These are phyloP conservation scores for Phytophthora vignae DNA, from an alignment of 352 stramenopile genomes.

Conservation along the genomic window DNA sequence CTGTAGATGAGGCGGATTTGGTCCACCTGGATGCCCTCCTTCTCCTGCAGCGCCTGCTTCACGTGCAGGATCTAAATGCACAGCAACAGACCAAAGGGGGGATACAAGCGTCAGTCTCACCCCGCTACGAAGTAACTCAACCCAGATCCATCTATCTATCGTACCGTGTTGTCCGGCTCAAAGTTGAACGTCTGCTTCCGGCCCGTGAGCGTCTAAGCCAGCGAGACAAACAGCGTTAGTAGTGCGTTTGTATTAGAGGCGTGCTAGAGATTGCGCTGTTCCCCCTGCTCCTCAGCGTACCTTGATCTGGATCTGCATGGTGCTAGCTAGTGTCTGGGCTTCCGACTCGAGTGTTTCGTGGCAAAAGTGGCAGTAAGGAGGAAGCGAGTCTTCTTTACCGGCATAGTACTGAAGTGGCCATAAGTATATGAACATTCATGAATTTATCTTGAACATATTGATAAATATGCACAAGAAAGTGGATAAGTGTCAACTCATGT, in stretches of 20 bases:
- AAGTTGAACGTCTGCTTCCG: conserved; percentile 93
- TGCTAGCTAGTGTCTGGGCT: not conserved
- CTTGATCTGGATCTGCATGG: conserved; percentile 91
- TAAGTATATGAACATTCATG: too few species aligned
- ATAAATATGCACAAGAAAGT: too few species aligned
- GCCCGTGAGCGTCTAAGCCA: conserved; percentile 80
- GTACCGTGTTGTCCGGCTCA: conserved; percentile 86
- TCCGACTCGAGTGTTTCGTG: conserved; percentile 6
- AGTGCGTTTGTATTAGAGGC: too few species aligned
- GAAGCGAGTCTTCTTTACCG: not conserved
- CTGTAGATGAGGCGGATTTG: conserved; percentile 97
- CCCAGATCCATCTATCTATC: too few species aligned
- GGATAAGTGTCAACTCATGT: too few species aligned
- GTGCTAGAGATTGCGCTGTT: too few species aligned
- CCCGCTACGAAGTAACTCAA: too few species aligned
- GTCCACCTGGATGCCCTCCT: conserved; percentile 96
- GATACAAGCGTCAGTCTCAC: not conserved
- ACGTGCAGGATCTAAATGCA: conserved; percentile 92
- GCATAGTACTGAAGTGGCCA: not conserved
- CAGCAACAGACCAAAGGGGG: not conserved
- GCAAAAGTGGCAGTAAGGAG: conserved; percentile 22
- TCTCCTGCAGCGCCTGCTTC: conserved; percentile 98
- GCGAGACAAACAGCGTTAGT: not conserved
- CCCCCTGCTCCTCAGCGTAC: conserved; percentile 28
- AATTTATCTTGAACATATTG: too few species aligned